Base-by-base conservation (phyloP, 805 yeast species). In the Candida coquimbonensis region DNA sequence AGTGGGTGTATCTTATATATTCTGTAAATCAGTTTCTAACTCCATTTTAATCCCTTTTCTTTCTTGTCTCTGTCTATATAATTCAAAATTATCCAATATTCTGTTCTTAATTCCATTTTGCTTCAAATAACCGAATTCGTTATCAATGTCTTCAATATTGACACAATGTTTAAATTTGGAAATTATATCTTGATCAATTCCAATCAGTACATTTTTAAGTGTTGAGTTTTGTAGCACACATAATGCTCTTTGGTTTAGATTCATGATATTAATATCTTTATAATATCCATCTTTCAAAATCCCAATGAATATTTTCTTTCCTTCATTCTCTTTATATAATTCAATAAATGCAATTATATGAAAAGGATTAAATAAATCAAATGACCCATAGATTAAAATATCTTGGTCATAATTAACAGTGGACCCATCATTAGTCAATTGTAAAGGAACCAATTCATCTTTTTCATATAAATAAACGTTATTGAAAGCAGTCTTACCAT, bases 331-430 rank as follows among this genome's bases (percentile, higher is more conserved):
- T 33, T 63, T 63, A 31, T 70, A 60, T 21, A 83, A 73, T 14
- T 68, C 60, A 47, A 74, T 68, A 50, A 91, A 69, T 9, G 83
- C 83, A 53, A 81, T 83, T 47, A 91, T 87, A 62, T 93, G 97
- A 19, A 96, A 97, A 19, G 96, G 89, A 62, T 88, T 89, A 67
- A 93, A 90, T 45, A 93, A 71, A 63, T 93, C 99, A 67, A 90
- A 93, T 1, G 85, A 84, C 12, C 97, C 98, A 52, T 80, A 84
- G 16, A 87, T 73, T 42, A 69, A 69, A 13, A 73, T 42, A 34
- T 53, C 42, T 49, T 44, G 50, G 39, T 52, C 34, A 38, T 41
- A 21, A 54, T 51, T 46, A 7, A 37, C 19, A n/a, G 6, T 11
- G 9, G 8, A 25, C 3, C 13, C 34, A 2, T 29, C 25, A 41